Evolutionary conservation across 2,329 filamentous ascomycete species (phyloP).

Genomic region (Cladophialophora bantiana): DNA sequence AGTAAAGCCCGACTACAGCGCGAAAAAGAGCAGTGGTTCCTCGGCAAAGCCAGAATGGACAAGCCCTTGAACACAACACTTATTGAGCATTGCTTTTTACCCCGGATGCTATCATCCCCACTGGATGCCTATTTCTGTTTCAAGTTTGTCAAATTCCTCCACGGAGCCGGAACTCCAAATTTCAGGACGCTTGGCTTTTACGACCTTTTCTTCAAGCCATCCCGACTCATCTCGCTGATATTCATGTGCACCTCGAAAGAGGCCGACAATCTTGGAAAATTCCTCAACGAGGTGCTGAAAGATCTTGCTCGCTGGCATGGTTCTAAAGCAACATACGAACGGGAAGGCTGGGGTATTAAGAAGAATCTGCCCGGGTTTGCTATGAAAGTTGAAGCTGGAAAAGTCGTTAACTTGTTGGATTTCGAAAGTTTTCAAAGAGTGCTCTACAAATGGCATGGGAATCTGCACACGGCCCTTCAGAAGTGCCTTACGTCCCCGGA

Average conservation of each 20-base stretch:
- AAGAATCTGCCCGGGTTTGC: constrained; percentile 79
- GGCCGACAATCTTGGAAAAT: constrained; percentile 90
- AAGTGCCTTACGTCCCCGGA: constrained; percentile 81
- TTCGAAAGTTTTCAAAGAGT: constrained; percentile 86
- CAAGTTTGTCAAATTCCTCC: constrained; percentile 84
- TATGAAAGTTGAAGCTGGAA: constrained; percentile 73
- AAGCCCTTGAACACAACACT: constrained; percentile 76
- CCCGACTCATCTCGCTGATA: constrained; percentile 80
- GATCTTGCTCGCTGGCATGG: constrained; percentile 86
- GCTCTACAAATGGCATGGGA: constrained; percentile 88
- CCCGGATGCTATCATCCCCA: constrained; percentile 81
- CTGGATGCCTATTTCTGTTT: constrained; percentile 90
- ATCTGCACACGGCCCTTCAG: constrained; percentile 79
- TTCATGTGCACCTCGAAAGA: constrained; percentile 91
- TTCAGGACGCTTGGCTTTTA: constrained; percentile 87
- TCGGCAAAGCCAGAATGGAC: constrained; percentile 66
- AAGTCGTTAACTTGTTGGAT: constrained; percentile 74
- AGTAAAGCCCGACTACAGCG: constrained; percentile 73
- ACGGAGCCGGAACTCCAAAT: constrained; percentile 80
- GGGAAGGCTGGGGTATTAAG: constrained; percentile 74
- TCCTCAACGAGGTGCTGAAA: constrained; percentile 80
- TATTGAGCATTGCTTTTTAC: constrained; percentile 91
- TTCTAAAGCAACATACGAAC: constrained; percentile 77
- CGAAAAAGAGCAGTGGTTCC: constrained; percentile 82
- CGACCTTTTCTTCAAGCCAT: constrained; percentile 82